These are phyloP conservation scores for Larix sibirica DNA, from an alignment of 83 land plant species.

Conservation along the genomic window DNA sequence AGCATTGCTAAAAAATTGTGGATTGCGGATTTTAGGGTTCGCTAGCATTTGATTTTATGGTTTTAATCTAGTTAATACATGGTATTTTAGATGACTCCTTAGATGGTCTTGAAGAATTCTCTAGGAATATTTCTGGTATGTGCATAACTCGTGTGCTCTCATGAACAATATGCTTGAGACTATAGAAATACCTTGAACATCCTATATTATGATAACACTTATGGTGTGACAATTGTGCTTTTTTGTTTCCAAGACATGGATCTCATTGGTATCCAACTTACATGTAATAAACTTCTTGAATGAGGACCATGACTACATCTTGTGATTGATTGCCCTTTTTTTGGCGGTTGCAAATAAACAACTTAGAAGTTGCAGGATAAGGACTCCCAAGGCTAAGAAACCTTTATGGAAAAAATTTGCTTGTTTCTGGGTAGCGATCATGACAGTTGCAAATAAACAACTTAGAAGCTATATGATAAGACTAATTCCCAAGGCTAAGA, in stretches of 20 bases:
- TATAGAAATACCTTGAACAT: slow-evolving; percentile 60
- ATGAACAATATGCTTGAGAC: slow-evolving; percentile 31
- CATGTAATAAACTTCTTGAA: not conserved
- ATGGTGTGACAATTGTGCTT: too few species aligned
- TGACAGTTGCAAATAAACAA: not conserved
- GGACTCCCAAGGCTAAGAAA: not conserved
- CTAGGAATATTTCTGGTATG: slow-evolving; percentile 32
- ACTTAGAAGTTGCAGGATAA: slow-evolving; percentile 10
- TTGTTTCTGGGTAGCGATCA: not conserved
- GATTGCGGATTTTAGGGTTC: too few species aligned
- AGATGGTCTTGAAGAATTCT: slow-evolving; percentile 26
- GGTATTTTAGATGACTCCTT: not conserved
- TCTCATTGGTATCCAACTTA: not conserved
- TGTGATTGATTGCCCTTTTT: too few species aligned
- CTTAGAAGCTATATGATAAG: slow-evolving; percentile 1
- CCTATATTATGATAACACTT: slow-evolving; percentile 37
- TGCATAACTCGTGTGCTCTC: slow-evolving; percentile 54
- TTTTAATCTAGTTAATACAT: too few species aligned
- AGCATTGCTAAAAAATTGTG: too few species aligned
- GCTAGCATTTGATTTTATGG: too few species aligned
- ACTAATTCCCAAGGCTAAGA: not conserved
- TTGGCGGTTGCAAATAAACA: not conserved
- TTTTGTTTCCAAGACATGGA: too few species aligned
- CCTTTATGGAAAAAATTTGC: slow-evolving; percentile 1
- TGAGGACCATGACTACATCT: too few species aligned